These are phyloP conservation scores for Stachybotrys echinatus DNA, from an alignment of 2,329 filamentous ascomycete species.

Conservation along the genomic window DNA sequence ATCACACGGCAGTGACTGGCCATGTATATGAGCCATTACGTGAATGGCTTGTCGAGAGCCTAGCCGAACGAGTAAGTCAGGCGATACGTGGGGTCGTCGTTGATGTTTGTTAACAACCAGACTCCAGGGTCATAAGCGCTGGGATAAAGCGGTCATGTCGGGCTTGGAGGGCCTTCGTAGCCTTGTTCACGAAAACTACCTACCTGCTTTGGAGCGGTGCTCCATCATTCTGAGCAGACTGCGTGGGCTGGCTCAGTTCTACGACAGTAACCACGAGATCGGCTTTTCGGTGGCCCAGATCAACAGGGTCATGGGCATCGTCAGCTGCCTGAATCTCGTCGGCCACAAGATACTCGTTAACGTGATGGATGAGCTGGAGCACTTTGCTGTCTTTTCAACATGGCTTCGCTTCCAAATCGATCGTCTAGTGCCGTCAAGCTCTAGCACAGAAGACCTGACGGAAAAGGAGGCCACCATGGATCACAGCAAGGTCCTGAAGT, in stretches of 20 bases:
- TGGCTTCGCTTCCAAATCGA: conserved; percentile 87
- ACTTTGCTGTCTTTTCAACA: conserved; percentile 72
- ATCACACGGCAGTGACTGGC: conserved; percentile 79
- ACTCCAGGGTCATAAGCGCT: conserved; percentile 77
- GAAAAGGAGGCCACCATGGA: conserved; percentile 77
- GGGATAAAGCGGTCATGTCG: conserved; percentile 80
- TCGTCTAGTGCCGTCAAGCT: conserved; percentile 58
- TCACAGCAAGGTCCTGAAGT: conserved; percentile 65
- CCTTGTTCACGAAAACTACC: conserved; percentile 79
- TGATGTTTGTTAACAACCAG: conserved; percentile 10
- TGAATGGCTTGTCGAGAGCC: conserved; percentile 83
- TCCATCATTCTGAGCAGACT: conserved; percentile 77
- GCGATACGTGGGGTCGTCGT: not conserved
- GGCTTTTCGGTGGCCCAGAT: conserved; percentile 62
- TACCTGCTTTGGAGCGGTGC: conserved; percentile 82
- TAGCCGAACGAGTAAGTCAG: conserved; percentile 66
- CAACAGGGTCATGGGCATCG: conserved; percentile 60
- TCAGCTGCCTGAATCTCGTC: conserved; percentile 70
- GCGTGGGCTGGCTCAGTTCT: conserved; percentile 75
- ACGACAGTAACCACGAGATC: conserved; percentile 60
- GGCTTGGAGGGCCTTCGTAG: conserved; percentile 74
- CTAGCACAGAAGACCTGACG: conserved; percentile 63
- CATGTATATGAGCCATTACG: conserved; percentile 69
- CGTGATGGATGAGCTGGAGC: conserved; percentile 69
- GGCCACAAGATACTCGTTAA: conserved; percentile 67